Base-by-base conservation (phyloP, 75 land plant genomes). In the Larix kaempferi region DNA sequence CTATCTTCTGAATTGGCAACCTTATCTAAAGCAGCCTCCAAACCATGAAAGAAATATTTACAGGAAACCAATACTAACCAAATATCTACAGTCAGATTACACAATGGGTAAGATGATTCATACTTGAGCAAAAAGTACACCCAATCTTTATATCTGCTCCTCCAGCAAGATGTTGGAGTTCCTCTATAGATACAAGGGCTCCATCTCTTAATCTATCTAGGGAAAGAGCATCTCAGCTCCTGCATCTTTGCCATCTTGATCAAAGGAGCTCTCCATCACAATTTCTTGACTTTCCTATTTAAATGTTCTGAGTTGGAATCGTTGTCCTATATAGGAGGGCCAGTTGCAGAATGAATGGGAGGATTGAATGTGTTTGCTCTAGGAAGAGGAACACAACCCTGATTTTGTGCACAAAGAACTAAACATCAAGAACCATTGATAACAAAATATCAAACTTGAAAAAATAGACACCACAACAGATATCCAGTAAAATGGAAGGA, bases 71-170 rank as follows among this genome's bases (percentile, higher is more conserved):
- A 41, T 39, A 35, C 41, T 33, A 69, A 69, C 44, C 8, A 69
- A n/a, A 69, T 13, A 69, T 39, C 73, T 69, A 7, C 4, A 39
- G 73, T 69, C 19, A n/a, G 23, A 69, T 8, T 69, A 69, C 3
- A 69, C 23, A 69, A 41, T 65, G 14, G 10, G 7, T 17, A 33
- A 65, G 41, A 17, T 65, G 22, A 69, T 58, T 19, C 60, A 21
- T 25, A 74, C n/a, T 35, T 73, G 56, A 56, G 17, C 17, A 16
- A 27, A 77, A 29, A 57, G 73, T 13, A 59, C 19, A 56, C 49
- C 80, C 56, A 35, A 95, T 98, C 98, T 97, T 95, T 29, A 97
- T 97, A 80, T 97, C 98, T 58, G 94, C 89, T 82, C 91, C 95
- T 69, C 92, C 99, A 63, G 92, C 93, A 55, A 97, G 87, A 78